phyloP scores from a whole-genome alignment of 2,329 filamentous ascomycete species.

The Talaromyces sp. region DNA sequence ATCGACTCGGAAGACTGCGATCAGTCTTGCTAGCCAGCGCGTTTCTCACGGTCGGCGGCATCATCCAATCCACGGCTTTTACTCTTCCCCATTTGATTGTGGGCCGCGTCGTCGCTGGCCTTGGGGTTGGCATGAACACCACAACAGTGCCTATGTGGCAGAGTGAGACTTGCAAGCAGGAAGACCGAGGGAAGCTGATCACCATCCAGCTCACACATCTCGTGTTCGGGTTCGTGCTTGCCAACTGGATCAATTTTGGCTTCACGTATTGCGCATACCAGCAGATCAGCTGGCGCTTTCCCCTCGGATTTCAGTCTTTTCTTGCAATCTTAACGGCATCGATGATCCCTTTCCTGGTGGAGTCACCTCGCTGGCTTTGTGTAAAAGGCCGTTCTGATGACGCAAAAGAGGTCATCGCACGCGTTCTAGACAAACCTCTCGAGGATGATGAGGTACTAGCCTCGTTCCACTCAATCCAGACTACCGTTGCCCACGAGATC shows the following conservation, averaged over 20 bases:
- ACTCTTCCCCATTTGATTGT: constrained; percentile 32
- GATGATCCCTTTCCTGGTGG: constrained; percentile 27
- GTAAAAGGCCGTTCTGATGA: constrained; percentile 6
- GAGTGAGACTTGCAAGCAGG: constrained; percentile 40
- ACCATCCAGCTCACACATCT: constrained; percentile 18
- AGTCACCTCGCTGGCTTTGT: constrained; percentile 32
- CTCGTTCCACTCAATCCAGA: background rate
- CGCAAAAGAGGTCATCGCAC: background rate
- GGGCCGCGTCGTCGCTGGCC: constrained; percentile 41
- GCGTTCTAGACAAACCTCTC: background rate
- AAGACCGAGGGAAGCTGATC: constrained; percentile 32
- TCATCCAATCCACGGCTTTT: constrained; percentile 19
- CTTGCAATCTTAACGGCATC: constrained; percentile 33
- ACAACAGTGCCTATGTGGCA: constrained; percentile 46
- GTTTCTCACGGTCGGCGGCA: constrained; percentile 18
- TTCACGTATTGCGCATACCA: background rate
- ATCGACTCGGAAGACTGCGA: constrained; percentile 16
- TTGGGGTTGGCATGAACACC: constrained; percentile 48
- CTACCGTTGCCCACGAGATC: background rate
- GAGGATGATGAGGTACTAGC: background rate
- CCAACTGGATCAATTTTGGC: constrained; percentile 15
- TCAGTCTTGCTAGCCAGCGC: constrained; percentile 18
- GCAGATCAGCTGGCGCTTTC: constrained; percentile 30
- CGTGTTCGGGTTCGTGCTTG: constrained; percentile 20
- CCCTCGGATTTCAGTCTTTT: constrained; percentile 42